Base-by-base conservation (phyloP, 768 basidiomycete genomes). In the Leccinum uliginosum region DNA sequence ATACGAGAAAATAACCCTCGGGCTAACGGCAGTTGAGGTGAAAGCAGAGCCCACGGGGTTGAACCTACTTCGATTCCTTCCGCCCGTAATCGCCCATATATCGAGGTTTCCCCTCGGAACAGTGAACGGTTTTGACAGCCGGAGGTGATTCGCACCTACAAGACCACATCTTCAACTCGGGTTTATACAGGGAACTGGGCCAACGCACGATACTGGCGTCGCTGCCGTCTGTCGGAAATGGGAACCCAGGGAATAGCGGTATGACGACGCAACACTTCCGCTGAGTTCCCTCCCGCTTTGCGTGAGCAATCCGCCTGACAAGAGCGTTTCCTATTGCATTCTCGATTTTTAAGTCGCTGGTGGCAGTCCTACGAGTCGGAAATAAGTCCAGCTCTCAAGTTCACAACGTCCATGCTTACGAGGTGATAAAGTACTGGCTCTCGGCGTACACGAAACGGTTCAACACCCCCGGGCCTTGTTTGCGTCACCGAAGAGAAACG, bases 181-280 rank as follows among this genome's bases (percentile, higher is more conserved):
- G 14, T 38, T 32, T 5, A 34, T 35, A n/a, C 9, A 7, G 38
- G 17, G 11, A 40, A 29, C 3, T 23, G 7, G 12, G 24, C 17
- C 23, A 43, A 79, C 89, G 40, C 69, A 93, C 93, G 21, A 93
- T 89, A 67, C 89, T 91, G 6, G 94, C 96, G 67, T 97, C 94
- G 51, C 86, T 83, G 63, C 94, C 89, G 68, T 98, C 96, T 43
- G 98, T 83, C 1, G 95, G 86, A 71, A 86, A 94, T 3, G 91
- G 83, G 74, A 98, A 99, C 1, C 96, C 96, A 9, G 96, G 96
- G 17, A 96, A 74, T 3, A 95, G 76, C 4, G 96, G 96, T 53
- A 98, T 88, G 53, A 98, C 73, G 62, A 99, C 88, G 66, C 93
- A 93, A 53, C 93, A 95, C 66, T 85, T 89, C 96, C 95, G 98